A percentile compares a stretch with the other conserved stretches of the same genome.
Evolutionary conservation across 1,284 basidiomycete genomes (phyloP).

Genomic region (Grifola frondosa): DNA sequence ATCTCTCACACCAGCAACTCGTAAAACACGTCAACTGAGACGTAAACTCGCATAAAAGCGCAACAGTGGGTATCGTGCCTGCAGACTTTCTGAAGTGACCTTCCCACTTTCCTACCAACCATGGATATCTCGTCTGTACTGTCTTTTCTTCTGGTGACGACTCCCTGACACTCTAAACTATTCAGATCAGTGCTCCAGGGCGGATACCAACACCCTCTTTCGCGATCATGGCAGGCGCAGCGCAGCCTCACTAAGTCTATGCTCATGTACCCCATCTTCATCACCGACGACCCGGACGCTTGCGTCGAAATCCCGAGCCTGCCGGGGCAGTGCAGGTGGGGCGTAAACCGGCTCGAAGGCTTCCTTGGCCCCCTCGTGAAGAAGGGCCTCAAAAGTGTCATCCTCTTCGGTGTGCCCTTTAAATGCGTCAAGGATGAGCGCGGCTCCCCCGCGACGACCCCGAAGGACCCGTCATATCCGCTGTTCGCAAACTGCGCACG

Average conservation of each 20-base stretch:
- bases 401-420: constrained; percentile 95
- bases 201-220: constrained; percentile 87
- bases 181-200: constrained; percentile 82
- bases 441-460: constrained; percentile 92
- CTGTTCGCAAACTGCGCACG: constrained; percentile 74
- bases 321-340: constrained; percentile 92
- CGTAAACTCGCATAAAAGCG: no score
- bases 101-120: no score
- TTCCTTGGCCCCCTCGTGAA: constrained; percentile 87
- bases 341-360: constrained; percentile 85
- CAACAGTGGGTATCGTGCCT: no score
- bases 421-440: constrained; percentile 81
- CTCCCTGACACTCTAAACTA: background rate
- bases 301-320: constrained; percentile 74
- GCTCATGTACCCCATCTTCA: constrained; percentile 98
- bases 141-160: background rate
- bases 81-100: no score
- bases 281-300: constrained; percentile 89
- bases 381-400: constrained; percentile 91
- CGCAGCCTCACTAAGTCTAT: constrained; percentile 82
- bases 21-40: no score
- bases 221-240: constrained; percentile 81
- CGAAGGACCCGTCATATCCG: constrained; percentile 89
- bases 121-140: constrained; percentile 27
- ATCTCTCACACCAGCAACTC: no score